phyloP scores from a whole-genome alignment of 768 basidiomycete species.

The Psilocybe azurescens region DNA sequence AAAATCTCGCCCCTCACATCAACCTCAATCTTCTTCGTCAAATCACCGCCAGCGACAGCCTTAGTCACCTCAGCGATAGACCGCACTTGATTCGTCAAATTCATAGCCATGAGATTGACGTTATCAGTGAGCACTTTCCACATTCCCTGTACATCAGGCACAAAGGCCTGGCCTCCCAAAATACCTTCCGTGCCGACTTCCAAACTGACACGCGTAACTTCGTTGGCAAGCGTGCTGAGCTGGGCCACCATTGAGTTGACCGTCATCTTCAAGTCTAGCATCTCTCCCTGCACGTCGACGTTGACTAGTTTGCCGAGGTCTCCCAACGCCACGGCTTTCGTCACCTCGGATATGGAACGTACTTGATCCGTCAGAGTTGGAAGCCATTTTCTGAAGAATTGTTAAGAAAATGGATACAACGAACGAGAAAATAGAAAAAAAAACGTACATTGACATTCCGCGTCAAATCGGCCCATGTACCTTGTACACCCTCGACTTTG shows the following conservation, averaged over 20 bases:
- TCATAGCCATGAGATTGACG: slow-evolving; percentile 90
- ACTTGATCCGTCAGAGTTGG: slow-evolving; percentile 86
- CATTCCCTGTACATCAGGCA: slow-evolving; percentile 93
- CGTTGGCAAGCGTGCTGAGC: slow-evolving; percentile 73
- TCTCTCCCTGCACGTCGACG: slow-evolving; percentile 94
- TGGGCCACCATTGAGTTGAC: slow-evolving; percentile 89
- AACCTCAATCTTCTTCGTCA: slow-evolving; percentile 92
- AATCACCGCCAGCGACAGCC: slow-evolving; percentile 91
- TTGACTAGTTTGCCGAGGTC: slow-evolving; percentile 86
- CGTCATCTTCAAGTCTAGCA: slow-evolving; percentile 88
- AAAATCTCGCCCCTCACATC: slow-evolving; percentile 93
- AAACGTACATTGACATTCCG: slow-evolving; percentile 83
- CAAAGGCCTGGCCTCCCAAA: slow-evolving; percentile 90
- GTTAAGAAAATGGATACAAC: background rate
- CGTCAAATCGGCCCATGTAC: slow-evolving; percentile 92
- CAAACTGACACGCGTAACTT: slow-evolving; percentile 90
- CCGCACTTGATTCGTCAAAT: slow-evolving; percentile 89
- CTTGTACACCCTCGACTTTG: slow-evolving; percentile 87
- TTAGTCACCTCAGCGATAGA: slow-evolving; percentile 90
- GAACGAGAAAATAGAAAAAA: background rate
- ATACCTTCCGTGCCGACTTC: slow-evolving; percentile 95
- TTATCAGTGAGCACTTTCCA: slow-evolving; percentile 91
- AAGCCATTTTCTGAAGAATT: slow-evolving; percentile 76
- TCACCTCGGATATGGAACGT: slow-evolving; percentile 90
- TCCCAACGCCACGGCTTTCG: slow-evolving; percentile 85